Evolutionary conservation across 1,139 yeast species (phyloP).

Genomic region (Suhomyces yuchorum): DNA sequence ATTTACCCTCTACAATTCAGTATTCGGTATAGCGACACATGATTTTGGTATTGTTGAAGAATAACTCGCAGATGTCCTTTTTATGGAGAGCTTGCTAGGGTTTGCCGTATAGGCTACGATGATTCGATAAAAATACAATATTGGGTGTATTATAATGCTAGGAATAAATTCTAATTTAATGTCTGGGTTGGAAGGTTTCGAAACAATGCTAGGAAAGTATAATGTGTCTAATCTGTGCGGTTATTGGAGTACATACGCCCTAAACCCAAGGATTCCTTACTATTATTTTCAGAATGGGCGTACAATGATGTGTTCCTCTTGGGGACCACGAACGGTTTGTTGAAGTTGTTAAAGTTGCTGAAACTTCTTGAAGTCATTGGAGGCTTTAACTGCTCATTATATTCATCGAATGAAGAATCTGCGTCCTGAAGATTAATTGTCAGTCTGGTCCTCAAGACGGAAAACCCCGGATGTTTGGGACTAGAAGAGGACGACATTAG

Average conservation of each 20-base stretch:
- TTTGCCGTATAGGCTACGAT: no score
- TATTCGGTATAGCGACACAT: no score
- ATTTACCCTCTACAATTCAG: no score
- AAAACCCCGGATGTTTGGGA: slow-evolving; percentile 16
- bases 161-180: no score
- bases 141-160: no score
- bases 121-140: no score
- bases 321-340: slow-evolving; percentile 41
- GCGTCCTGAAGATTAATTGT: slow-evolving; percentile 35
- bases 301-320: slow-evolving; percentile 25
- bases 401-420: slow-evolving; percentile 11
- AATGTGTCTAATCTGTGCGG: not conserved
- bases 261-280: slow-evolving; percentile 32
- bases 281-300: slow-evolving; percentile 26
- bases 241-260: slow-evolving; percentile 17
- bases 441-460: slow-evolving; percentile 45
- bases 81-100: no score
- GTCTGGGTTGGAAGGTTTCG: no score
- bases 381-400: not conserved
- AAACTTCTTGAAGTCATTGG: slow-evolving; percentile 14
- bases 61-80: no score
- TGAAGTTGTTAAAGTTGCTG: slow-evolving; percentile 29
- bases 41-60: no score
- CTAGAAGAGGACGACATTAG: slow-evolving; percentile 20
- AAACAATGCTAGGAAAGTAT: no score